Evolutionary conservation across 2,329 filamentous ascomycete species (phyloP).

Genomic region (Colletotrichum camelliae): DNA sequence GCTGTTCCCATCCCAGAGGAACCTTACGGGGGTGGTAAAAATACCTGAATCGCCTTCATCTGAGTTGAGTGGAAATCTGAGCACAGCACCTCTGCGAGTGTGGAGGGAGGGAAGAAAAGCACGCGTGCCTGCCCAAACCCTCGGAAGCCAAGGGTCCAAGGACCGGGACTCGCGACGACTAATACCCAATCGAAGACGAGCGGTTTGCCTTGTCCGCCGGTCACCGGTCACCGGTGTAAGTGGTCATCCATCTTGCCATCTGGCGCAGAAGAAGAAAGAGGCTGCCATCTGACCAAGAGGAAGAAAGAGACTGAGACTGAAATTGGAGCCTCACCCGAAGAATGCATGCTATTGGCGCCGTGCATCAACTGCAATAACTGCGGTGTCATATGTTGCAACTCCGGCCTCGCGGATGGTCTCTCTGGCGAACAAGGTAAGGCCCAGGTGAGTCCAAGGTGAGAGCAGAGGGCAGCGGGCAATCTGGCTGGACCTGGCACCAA

Average conservation of each 20-base stretch:
- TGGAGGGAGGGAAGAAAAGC: background rate
- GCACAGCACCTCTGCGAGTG: background rate
- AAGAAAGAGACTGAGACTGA: background rate
- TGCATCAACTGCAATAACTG: background rate
- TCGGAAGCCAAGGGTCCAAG: conserved; percentile 14
- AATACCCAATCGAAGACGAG: conserved; percentile 3
- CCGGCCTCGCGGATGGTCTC: background rate
- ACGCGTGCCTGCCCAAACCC: conserved; percentile 1
- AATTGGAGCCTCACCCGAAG: background rate
- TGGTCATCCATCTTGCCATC: background rate
- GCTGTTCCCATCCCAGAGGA: background rate
- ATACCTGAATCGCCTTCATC: background rate
- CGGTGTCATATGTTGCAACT: background rate
- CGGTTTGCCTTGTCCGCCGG: background rate
- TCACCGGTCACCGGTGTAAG: background rate
- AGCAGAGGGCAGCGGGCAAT: background rate
- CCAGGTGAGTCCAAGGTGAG: conserved; percentile 2
- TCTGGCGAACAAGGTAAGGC: background rate
- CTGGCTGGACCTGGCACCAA: conserved; percentile 1
- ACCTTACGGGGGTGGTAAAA: background rate
- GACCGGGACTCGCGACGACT: background rate
- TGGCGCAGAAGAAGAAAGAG: background rate
- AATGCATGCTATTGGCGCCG: background rate
- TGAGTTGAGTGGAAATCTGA: background rate
- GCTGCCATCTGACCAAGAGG: background rate